A percentile compares a stretch with the other conserved stretches of the same genome.
Evolutionary conservation across 768 basidiomycete genomes (phyloP).

Genomic region (Rhizopogon sp.): DNA sequence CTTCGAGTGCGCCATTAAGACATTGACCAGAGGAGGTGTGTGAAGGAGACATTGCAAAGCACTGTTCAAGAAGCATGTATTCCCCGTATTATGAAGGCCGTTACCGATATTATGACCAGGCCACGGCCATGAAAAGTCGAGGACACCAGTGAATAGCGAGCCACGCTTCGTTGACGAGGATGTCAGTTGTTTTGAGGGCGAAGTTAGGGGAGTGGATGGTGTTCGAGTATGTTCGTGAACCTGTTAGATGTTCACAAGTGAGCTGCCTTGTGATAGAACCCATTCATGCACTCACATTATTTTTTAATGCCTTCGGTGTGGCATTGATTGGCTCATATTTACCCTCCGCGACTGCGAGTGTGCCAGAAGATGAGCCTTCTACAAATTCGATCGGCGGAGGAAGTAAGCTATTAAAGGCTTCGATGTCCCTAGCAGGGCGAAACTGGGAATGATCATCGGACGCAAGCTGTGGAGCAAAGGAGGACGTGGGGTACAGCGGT

Average conservation of each 20-base stretch:
- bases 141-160: conserved; percentile 45
- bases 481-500: conserved; percentile 50
- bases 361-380: conserved; percentile 78
- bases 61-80: conserved; percentile 96
- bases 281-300: conserved; percentile 37
- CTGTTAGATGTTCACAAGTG: conserved; percentile 2
- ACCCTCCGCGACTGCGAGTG: conserved; percentile 63
- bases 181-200: conserved; percentile 24
- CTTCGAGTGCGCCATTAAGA: conserved; percentile 47
- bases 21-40: conserved; percentile 77
- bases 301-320: conserved; percentile 46
- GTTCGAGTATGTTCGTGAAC: conserved; percentile 18
- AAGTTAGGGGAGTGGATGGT: conserved; percentile 19
- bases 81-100: conserved; percentile 83
- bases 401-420: conserved; percentile 72
- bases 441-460: conserved; percentile 52
- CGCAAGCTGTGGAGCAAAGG: conserved; percentile 45
- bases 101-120: conserved; percentile 46
- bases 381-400: conserved; percentile 80
- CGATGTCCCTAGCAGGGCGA: conserved; percentile 65
- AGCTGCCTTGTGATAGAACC: background rate
- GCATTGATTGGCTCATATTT: conserved; percentile 82
- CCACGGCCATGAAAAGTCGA: conserved; percentile 75
- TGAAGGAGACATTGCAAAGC: conserved; percentile 91
- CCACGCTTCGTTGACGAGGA: conserved; percentile 26